Conservation (phyloP, 1,284 basidiomycete genomes). For the Moesziomyces parantarcticus region DNA sequence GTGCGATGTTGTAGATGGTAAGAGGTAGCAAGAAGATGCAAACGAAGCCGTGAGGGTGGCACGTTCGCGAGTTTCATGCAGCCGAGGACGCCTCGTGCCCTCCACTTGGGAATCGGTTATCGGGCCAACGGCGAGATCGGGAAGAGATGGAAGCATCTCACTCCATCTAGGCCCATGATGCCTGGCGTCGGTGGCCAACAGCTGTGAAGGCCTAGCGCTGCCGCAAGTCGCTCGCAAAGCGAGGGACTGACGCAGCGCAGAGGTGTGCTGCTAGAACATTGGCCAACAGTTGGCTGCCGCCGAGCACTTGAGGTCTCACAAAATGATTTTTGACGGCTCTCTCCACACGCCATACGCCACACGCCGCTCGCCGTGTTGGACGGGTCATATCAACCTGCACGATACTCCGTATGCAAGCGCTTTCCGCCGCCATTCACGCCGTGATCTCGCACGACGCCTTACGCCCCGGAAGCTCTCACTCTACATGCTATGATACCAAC, state of each 20-base stretch:
- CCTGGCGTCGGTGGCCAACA: too few relatives aligned
- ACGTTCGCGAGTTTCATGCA: constrained; percentile 15
- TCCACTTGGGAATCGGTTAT: constrained; percentile 16
- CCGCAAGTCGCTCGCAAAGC: not conserved
- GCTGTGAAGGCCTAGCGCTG: not conserved
- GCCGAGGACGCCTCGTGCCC: constrained; percentile 3
- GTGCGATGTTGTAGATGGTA: not conserved
- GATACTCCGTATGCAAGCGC: too few relatives aligned
- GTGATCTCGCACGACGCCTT: too few relatives aligned
- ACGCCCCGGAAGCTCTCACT: too few relatives aligned
- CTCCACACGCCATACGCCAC: constrained; percentile 10
- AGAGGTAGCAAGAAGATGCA: too few relatives aligned
- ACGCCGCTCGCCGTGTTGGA: constrained; percentile 34
- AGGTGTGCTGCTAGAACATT: constrained; percentile 18
- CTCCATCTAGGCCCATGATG: too few relatives aligned
- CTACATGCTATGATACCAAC: not conserved
- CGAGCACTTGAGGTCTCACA: not conserved
- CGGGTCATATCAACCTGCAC: constrained; percentile 32
- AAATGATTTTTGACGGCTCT: not conserved
- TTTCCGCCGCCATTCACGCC: too few relatives aligned
- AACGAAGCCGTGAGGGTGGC: constrained; percentile 1
- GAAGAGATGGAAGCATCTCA: not conserved
- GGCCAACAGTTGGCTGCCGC: constrained; percentile 16
- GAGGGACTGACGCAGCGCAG: not conserved
- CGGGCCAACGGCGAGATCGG: constrained; percentile 4